Evolutionary conservation across 2,329 filamentous ascomycete species (phyloP).

Genomic region (Cytospora paraplurivora): DNA sequence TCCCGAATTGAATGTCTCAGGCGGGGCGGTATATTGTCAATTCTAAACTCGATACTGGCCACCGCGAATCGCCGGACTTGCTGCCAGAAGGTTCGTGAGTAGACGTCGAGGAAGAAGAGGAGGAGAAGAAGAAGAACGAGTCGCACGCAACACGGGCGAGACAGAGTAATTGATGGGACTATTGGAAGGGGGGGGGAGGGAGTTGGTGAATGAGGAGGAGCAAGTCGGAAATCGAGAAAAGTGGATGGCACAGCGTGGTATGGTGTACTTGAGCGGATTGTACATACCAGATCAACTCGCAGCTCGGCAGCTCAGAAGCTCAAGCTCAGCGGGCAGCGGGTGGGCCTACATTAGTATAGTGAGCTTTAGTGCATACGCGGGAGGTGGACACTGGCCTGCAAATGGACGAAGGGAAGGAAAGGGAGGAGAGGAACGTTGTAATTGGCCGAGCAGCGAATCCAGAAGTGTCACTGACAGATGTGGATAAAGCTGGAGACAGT

Average conservation of each 20-base stretch:
- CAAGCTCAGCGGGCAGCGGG: neutral
- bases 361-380: neutral
- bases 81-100: neutral
- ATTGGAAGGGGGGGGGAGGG: no score
- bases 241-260: conserved; percentile 22
- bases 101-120: conserved; percentile 15
- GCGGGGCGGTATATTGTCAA: conserved; percentile 26
- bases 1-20: conserved; percentile 25
- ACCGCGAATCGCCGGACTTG: neutral
- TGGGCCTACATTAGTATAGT: neutral
- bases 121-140: conserved; percentile 29
- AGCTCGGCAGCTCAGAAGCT: neutral
- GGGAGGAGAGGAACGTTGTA: neutral
- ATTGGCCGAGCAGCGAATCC: neutral
- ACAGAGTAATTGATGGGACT: conserved; percentile 12
- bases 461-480: neutral
- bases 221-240: conserved; percentile 16
- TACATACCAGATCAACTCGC: neutral
- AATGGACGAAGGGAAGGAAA: neutral
- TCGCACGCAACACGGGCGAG: conserved; percentile 16
- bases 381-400: neutral
- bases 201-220: conserved; percentile 13
- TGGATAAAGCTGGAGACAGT: neutral
- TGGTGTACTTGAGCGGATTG: conserved; percentile 8
- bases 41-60: conserved; percentile 7